phyloP scores from a whole-genome alignment of 2,329 filamentous ascomycete species.

The Ambrosiella xylebori region DNA sequence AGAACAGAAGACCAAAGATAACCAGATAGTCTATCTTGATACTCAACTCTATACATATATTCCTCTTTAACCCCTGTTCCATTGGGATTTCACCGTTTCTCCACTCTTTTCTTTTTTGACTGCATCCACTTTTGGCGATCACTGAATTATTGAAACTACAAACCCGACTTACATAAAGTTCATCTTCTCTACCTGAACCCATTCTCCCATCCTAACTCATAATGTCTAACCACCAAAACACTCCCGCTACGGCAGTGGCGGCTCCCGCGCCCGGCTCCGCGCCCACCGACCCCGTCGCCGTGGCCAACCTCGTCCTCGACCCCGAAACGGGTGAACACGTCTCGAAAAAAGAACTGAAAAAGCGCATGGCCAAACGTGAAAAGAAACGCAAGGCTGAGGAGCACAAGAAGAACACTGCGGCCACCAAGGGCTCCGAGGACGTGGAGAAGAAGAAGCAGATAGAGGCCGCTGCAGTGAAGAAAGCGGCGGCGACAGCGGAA shows the following conservation, averaged over 20 bases:
- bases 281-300: constrained; percentile 24
- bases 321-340: constrained; percentile 50
- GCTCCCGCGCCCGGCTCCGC: constrained; percentile 24
- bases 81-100: not conserved
- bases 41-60: not conserved
- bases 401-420: constrained; percentile 27
- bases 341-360: constrained; percentile 46
- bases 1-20: too few relatives aligned
- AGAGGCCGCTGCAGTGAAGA: constrained; percentile 17
- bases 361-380: constrained; percentile 38
- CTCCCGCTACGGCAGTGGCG: not conserved
- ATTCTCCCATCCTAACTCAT: not conserved
- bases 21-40: too few relatives aligned
- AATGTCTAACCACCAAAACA: not conserved
- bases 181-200: not conserved
- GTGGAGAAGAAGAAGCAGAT: constrained; percentile 30
- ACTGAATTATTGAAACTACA: not conserved
- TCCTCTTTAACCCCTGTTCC: constrained; percentile 2
- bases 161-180: not conserved
- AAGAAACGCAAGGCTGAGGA: constrained; percentile 38
- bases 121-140: not conserved
- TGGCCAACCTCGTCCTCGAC: constrained; percentile 42
- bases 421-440: constrained; percentile 17
- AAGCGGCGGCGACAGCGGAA: constrained; percentile 17
- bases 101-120: not conserved